phyloP scores from a whole-genome alignment of 2,329 filamentous ascomycete species.

The Ophiostoma sp. region DNA sequence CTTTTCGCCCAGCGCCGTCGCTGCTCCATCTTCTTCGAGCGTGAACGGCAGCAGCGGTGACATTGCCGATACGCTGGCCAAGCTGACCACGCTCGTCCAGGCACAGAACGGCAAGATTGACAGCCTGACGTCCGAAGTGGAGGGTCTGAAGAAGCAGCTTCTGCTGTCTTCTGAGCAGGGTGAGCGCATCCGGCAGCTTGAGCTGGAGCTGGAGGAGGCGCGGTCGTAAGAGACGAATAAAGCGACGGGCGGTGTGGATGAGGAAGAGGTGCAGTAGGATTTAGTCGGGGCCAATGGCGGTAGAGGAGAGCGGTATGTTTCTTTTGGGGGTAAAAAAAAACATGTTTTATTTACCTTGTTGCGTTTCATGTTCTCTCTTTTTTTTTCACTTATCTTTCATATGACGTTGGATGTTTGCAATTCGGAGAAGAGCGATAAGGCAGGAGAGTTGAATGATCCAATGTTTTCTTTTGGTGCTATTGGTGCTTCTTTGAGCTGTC shows the following conservation, averaged over 20 bases:
- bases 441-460: background rate
- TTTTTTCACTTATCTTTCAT: background rate
- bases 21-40: slow-evolving; percentile 69
- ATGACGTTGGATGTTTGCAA: background rate
- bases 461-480: slow-evolving; percentile 7
- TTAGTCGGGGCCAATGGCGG: background rate
- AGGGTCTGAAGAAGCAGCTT: slow-evolving; percentile 76
- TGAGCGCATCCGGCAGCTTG: slow-evolving; percentile 66
- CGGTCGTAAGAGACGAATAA: slow-evolving; percentile 47
- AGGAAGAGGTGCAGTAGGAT: background rate
- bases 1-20: slow-evolving; percentile 53
- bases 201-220: slow-evolving; percentile 66
- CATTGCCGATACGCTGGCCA: slow-evolving; percentile 52
- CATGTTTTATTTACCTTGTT: background rate
- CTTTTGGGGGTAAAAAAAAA: background rate
- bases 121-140: slow-evolving; percentile 70
- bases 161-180: slow-evolving; percentile 64
- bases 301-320: slow-evolving; percentile 9
- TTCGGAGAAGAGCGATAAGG: background rate
- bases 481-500: background rate
- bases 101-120: slow-evolving; percentile 75
- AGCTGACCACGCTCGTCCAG: slow-evolving; percentile 74
- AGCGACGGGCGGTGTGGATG: too few species aligned
- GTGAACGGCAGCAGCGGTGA: background rate
- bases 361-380: background rate